These are phyloP conservation scores for Exutisphaerella laricina DNA, from an alignment of 2,329 filamentous ascomycete genomes.

Conservation along the genomic window DNA sequence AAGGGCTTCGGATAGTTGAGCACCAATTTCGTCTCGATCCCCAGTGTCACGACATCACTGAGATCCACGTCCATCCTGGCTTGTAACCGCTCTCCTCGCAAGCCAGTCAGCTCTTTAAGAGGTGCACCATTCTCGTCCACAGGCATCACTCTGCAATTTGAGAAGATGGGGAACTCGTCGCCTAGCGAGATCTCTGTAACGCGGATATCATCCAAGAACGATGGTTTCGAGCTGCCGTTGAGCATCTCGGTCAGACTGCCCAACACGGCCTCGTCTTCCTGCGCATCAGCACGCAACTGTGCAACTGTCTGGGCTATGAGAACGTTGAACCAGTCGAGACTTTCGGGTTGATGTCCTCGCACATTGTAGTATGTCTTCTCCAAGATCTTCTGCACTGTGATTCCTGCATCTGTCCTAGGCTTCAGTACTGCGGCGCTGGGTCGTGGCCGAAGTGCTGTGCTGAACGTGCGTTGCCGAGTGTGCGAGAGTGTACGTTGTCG, in stretches of 20 bases:
- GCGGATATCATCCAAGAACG: constrained; percentile 87
- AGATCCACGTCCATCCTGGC: constrained; percentile 96
- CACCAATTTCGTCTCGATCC: constrained; percentile 86
- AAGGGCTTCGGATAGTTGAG: constrained; percentile 91
- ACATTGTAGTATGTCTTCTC: constrained; percentile 98
- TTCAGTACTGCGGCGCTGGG: constrained; percentile 26
- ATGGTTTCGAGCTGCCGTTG: constrained; percentile 77
- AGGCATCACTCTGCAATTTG: constrained; percentile 92
- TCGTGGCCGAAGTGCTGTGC: constrained; percentile 32
- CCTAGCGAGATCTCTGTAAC: constrained; percentile 91
- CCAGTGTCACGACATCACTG: constrained; percentile 91
- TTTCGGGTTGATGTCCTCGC: constrained; percentile 91
- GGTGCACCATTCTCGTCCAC: constrained; percentile 71
- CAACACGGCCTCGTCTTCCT: constrained; percentile 85
- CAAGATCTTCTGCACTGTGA: constrained; percentile 90
- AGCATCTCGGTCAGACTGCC: constrained; percentile 76
- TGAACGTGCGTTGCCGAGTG: constrained; percentile 38
- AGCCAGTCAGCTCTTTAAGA: constrained; percentile 38
- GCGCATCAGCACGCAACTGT: constrained; percentile 86
- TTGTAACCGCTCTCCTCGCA: constrained; percentile 68
- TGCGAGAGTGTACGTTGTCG: constrained; percentile 70
- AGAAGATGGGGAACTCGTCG: constrained; percentile 97
- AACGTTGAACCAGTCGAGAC: constrained; percentile 98
- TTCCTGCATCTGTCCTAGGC: constrained; percentile 33
- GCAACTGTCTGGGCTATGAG: constrained; percentile 94